Evolutionary conservation across 805 yeast genomes (phyloP).

Genomic region (Saccharomycopsis synnaedendra): DNA sequence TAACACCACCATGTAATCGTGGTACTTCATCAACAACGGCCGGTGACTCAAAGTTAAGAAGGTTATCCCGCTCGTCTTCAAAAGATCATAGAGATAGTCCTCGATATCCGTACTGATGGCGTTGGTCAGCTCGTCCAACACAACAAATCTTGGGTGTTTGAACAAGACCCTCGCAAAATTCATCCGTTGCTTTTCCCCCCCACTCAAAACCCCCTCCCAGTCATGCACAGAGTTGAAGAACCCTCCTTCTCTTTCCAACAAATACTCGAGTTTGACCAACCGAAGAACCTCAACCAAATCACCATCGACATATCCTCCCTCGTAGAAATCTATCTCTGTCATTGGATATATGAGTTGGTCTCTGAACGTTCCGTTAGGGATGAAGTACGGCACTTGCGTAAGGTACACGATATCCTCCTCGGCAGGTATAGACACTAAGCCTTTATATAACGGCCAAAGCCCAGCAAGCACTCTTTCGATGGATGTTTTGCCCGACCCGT

Average conservation of each 20-base stretch:
- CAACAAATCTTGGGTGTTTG: constrained; percentile 70
- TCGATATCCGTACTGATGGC: constrained; percentile 88
- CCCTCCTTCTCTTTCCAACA: constrained; percentile 41
- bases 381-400: constrained; percentile 81
- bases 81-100: constrained; percentile 68
- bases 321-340: constrained; percentile 66
- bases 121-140: constrained; percentile 88
- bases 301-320: constrained; percentile 58
- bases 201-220: constrained; percentile 88
- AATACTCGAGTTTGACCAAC: constrained; percentile 72
- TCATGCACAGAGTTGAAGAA: constrained; percentile 38
- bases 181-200: constrained; percentile 92
- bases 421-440: constrained; percentile 71
- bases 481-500: constrained; percentile 85
- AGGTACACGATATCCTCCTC: constrained; percentile 60
- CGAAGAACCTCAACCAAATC: constrained; percentile 54
- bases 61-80: constrained; percentile 60
- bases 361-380: constrained; percentile 65
- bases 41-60: constrained; percentile 77
- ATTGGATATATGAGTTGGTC: constrained; percentile 88
- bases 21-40: constrained; percentile 75
- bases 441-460: constrained; percentile 82
- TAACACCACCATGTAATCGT: constrained; percentile 59
- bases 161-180: constrained; percentile 79
- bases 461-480: constrained; percentile 78